These are phyloP conservation scores for Aureobasidium sp. DNA, from an alignment of 2,329 filamentous ascomycete genomes.

Conservation along the genomic window DNA sequence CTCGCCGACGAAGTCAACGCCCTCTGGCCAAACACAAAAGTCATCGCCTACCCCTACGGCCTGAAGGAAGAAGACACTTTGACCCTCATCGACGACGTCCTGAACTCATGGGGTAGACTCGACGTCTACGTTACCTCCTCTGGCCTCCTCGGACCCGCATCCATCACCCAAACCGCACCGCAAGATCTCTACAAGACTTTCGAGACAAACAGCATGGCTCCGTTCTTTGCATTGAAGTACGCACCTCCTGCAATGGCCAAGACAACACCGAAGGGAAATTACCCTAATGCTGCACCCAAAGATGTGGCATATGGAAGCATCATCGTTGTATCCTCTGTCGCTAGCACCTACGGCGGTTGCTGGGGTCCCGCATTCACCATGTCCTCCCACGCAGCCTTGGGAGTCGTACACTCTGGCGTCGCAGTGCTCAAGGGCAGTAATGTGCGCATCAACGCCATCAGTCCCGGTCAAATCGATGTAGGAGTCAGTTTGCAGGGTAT, in stretches of 20 bases:
- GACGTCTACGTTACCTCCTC: constrained; percentile 70
- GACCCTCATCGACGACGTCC: constrained; percentile 66
- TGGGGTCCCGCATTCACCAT: constrained; percentile 70
- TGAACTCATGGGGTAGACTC: constrained; percentile 64
- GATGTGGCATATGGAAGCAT: constrained; percentile 67
- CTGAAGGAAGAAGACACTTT: constrained; percentile 68
- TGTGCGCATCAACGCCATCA: constrained; percentile 64
- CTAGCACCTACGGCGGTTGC: constrained; percentile 63
- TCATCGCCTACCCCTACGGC: constrained; percentile 68
- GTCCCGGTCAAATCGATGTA: constrained; percentile 52
- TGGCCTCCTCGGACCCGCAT: constrained; percentile 63
- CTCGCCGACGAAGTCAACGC: constrained; percentile 50
- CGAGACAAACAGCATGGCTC: constrained; percentile 66
- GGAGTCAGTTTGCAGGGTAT: constrained; percentile 54
- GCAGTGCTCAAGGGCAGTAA: constrained; percentile 64
- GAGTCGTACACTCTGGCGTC: constrained; percentile 66
- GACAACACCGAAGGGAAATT: constrained; percentile 58
- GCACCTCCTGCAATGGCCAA: constrained; percentile 71
- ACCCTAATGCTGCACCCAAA: constrained; percentile 69
- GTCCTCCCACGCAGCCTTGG: constrained; percentile 65
- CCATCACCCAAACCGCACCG: constrained; percentile 63
- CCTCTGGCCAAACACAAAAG: constrained; percentile 61
- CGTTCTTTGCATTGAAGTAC: constrained; percentile 72
- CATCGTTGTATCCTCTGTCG: constrained; percentile 66
- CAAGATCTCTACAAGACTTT: constrained; percentile 63